Percentiles rank a stretch among this genome's conserved stretches.
Evolutionary conservation across 2,329 filamentous ascomycete genomes (phyloP).

Genomic region (Ophiocordyceps unilateralis): DNA sequence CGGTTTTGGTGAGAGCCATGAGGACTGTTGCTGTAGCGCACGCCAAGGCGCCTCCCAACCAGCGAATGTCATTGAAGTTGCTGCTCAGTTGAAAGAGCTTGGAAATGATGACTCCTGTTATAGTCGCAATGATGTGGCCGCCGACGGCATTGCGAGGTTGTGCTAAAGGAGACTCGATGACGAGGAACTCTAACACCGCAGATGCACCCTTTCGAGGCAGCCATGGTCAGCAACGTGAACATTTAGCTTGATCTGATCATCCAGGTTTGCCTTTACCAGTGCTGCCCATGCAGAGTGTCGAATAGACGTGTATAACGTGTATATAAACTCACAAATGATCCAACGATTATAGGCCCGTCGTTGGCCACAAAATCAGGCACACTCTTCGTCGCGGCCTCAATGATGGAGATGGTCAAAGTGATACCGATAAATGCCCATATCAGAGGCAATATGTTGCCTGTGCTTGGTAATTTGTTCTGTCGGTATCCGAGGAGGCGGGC

Average conservation of each 20-base stretch:
- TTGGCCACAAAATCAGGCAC: constrained; percentile 35
- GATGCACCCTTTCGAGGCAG: constrained; percentile 61
- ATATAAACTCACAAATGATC: constrained; percentile 43
- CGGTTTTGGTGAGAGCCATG: constrained; percentile 55
- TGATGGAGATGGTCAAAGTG: constrained; percentile 41
- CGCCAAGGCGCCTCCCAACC: constrained; percentile 46
- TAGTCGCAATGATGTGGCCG: constrained; percentile 46
- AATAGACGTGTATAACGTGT: too few species aligned
- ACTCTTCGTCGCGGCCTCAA: constrained; percentile 37
- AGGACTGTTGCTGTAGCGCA: constrained; percentile 44
- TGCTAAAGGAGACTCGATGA: constrained; percentile 53
- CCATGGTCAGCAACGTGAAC: too few species aligned
- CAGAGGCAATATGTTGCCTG: constrained; percentile 43
- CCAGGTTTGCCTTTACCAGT: too few species aligned
- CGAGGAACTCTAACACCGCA: constrained; percentile 58
- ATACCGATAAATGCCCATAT: constrained; percentile 49
- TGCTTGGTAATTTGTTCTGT: constrained; percentile 12
- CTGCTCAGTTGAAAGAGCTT: constrained; percentile 44
- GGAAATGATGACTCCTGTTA: constrained; percentile 42
- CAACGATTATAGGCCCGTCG: constrained; percentile 43
- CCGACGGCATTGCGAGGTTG: constrained; percentile 55
- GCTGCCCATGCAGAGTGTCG: too few species aligned
- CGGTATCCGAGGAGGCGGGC: constrained; percentile 54
- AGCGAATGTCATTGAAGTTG: constrained; percentile 33
- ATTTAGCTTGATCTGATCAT: too few species aligned